These are phyloP conservation scores for Pythium rhizo-oryzae DNA, from an alignment of 352 stramenopile genomes.

Conservation along the genomic window DNA sequence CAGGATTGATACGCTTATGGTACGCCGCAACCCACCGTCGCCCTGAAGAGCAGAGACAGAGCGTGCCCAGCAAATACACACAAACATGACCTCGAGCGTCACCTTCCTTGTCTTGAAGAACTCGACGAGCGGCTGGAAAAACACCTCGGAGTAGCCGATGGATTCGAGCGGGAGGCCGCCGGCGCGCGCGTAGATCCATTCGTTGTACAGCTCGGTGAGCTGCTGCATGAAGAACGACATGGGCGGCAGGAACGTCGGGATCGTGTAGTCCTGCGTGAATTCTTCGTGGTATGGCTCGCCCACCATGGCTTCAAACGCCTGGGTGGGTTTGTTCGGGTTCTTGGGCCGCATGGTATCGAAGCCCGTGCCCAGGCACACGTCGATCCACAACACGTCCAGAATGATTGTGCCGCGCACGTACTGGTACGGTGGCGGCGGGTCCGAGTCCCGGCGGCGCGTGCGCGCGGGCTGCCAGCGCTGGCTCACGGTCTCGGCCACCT, in stretches of 20 bases:
- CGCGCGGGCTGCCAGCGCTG: neutral
- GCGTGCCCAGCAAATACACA: slow-evolving; percentile 8
- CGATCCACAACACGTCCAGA: slow-evolving; percentile 5
- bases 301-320: neutral
- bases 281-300: slow-evolving; percentile 4
- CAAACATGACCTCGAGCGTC: neutral
- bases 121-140: slow-evolving; percentile 2
- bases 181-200: neutral
- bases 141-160: neutral
- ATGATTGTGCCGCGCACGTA: slow-evolving; percentile 11
- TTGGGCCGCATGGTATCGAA: neutral
- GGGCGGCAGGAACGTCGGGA: neutral
- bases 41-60: slow-evolving; percentile 12
- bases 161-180: neutral
- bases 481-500: neutral
- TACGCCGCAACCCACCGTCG: slow-evolving; percentile 2
- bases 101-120: neutral
- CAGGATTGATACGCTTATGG: neutral
- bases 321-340: neutral
- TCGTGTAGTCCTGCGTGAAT: slow-evolving; percentile 3
- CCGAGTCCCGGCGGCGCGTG: neutral
- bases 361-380: neutral
- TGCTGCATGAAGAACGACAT: slow-evolving; percentile 2
- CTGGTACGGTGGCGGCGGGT: slow-evolving; percentile 1
- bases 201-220: neutral